Evolutionary conservation across 2,329 filamentous ascomycete genomes (phyloP).

Genomic region (Penicillium decumbens): DNA sequence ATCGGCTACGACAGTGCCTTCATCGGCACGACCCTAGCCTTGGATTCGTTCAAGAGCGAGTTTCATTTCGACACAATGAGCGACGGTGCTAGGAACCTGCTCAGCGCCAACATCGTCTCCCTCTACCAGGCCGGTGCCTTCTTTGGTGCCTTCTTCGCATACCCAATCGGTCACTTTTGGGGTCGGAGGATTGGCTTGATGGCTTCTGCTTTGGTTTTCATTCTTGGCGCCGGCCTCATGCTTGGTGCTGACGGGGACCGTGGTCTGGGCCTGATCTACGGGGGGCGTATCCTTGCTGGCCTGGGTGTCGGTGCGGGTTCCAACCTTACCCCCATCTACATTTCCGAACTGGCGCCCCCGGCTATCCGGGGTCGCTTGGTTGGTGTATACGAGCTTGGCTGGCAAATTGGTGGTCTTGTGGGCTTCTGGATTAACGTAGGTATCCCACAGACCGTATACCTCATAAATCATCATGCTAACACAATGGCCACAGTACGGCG

Average conservation of each 20-base stretch:
- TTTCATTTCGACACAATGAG: slow-evolving; percentile 58
- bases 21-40: slow-evolving; percentile 69
- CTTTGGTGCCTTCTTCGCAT: slow-evolving; percentile 70
- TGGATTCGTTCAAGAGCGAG: slow-evolving; percentile 64
- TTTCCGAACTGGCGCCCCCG: slow-evolving; percentile 52
- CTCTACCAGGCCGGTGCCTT: slow-evolving; percentile 80
- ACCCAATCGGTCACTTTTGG: slow-evolving; percentile 60
- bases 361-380: slow-evolving; percentile 53
- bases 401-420: slow-evolving; percentile 46
- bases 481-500: slow-evolving; percentile 46
- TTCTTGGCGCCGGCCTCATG: slow-evolving; percentile 68
- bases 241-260: slow-evolving; percentile 58
- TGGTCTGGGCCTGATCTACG: slow-evolving; percentile 57
- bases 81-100: slow-evolving; percentile 41
- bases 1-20: slow-evolving; percentile 67
- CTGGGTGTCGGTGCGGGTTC: slow-evolving; percentile 51
- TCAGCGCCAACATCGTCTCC: slow-evolving; percentile 72
- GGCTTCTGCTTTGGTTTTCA: slow-evolving; percentile 60
- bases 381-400: slow-evolving; percentile 51
- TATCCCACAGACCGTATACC: neutral
- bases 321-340: slow-evolving; percentile 56
- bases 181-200: slow-evolving; percentile 63
- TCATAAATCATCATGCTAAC: slow-evolving; percentile 1
- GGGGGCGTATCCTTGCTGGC: slow-evolving; percentile 51
- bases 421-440: slow-evolving; percentile 45